Base-by-base conservation (phyloP, 2,329 filamentous ascomycete genomes). In the Penicillium hordei region DNA sequence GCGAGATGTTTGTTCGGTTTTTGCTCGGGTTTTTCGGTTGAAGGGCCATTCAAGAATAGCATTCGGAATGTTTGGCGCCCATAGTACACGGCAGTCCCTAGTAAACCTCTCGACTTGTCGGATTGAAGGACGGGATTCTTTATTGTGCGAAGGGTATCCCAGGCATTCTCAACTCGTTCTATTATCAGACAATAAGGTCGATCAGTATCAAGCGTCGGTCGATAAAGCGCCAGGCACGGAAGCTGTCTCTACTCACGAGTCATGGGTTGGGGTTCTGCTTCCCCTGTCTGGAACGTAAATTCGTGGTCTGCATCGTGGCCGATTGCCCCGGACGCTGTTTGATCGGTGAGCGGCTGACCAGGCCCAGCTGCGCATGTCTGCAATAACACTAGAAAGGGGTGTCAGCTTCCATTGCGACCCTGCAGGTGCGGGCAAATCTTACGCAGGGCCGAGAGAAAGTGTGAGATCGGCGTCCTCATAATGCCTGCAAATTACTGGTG, bases 11-110 rank as follows among this genome's bases (percentile, higher is more conserved):
- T 69, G 50, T 68, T 66, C 12, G 72, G 53, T 57, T 72, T 74
- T 13, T 54, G 75, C 10, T 76, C 72, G 40, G 70, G 61, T 9
- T 80, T 75, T 33, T 79, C 75, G 39, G 79, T 73, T 17, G 78
- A 73, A 1, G 86, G 85, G 1, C 82, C 80, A 65, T 87, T 87
- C 78, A 88, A 83, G 70, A 88, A 89, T 19, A 89, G 75, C 31
- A 87, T 75, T 46, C 83, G 82, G 68, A 89, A 86, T 23, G 84
- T 74, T 70, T 87, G 79, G 65, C 84, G 84, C 39, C 82, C 81
- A 69, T 89, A 89, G 76, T 89, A 81, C 62, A 81, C 76, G 38
- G 80, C 77, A 56, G 81, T 79, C 39, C 82, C 83, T 6, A 87
- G 59, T 34, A 89, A 68, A 31, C 86, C 85, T 10, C 81, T 81